Evolutionary conservation across 2,329 filamentous ascomycete genomes (phyloP), one percentile per base, ranked within the genome.

Genomic region (Herpotrichia juniperi): DNA sequence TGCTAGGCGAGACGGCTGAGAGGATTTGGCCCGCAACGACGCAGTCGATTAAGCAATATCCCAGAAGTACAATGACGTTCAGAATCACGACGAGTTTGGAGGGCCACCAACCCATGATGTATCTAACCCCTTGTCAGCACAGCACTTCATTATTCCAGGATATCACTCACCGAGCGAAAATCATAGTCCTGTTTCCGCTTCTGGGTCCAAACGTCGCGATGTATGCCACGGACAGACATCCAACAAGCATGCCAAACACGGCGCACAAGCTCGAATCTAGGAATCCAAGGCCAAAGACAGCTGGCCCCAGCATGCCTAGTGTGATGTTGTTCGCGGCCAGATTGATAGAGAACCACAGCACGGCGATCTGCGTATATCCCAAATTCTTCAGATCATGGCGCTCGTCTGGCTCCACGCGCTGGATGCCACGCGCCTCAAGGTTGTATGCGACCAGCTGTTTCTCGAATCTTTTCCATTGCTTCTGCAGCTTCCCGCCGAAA

Each of bases 11-110:
- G 3, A 90, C 83, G 1, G 87, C 87, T 4, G 83, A 87, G 1
- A 90, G 74, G 22, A 89, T 88, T 64, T 89, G 87, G 0, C 87
- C 87, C 1, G 83, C 84, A 14, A 90, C 79, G 5, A 89, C 85
- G 28, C 81, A 84, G 66, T 87, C 83, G 53, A 89, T 83, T 65
- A 88, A 74, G 16, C 78, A 76, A 59, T 87, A 88, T 8, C 85
- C 85, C 2, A 87, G 75, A 63, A 87, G 76, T 19, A 86, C 80
- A 39, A 88, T 79, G 42, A 88, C 74, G 61, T 87, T 87, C 51
- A 88, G 73, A 19, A 87, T 62, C 12, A 86, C 84, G 28, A 87
- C 79, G 7, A 88, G 69, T 68, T 87, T 87, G 46, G 81, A 81
- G 1, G 85, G 85, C 78, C 82, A 87, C 82, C 83, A 87, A 6